These are phyloP conservation scores for Geosmithia morbida DNA, from an alignment of 2,329 filamentous ascomycete species.

Conservation along the genomic window DNA sequence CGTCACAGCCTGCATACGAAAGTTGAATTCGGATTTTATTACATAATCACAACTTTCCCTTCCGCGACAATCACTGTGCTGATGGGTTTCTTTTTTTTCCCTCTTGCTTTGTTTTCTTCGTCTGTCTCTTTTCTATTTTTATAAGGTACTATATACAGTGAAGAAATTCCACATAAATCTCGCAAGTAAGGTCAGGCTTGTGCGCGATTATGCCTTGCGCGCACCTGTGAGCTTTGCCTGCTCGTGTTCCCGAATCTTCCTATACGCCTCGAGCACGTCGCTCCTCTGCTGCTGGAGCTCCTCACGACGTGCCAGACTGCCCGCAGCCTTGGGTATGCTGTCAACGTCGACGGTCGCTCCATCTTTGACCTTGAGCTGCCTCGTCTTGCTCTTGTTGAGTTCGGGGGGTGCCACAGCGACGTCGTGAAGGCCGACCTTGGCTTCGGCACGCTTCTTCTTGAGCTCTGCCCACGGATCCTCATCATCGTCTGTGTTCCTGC, in stretches of 20 bases:
- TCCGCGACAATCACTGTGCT: neutral
- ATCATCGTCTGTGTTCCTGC: slow-evolving; percentile 37
- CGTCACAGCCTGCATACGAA: neutral
- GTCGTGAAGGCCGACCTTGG: slow-evolving; percentile 34
- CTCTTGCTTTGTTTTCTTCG: neutral
- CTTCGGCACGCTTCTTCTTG: slow-evolving; percentile 48
- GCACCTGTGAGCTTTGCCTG: slow-evolving; percentile 15
- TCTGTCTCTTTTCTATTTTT: no score
- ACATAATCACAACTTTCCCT: neutral
- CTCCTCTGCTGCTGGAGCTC: slow-evolving; percentile 19
- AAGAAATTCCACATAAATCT: neutral
- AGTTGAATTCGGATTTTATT: neutral
- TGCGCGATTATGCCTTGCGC: neutral
- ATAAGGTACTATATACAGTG: neutral
- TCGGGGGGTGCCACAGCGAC: slow-evolving; percentile 65
- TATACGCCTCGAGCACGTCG: slow-evolving; percentile 22
- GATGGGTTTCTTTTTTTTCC: neutral
- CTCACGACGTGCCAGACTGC: slow-evolving; percentile 22
- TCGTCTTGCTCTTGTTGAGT: slow-evolving; percentile 35
- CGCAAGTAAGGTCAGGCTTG: neutral
- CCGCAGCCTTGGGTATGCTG: slow-evolving; percentile 21
- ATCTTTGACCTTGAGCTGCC: slow-evolving; percentile 16
- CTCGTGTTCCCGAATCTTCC: slow-evolving; percentile 21
- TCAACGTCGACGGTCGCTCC: slow-evolving; percentile 19
- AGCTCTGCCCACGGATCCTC: slow-evolving; percentile 66